Conservation (phyloP, 1,139 yeast species). For the Geotrichum klebahnii region DNA sequence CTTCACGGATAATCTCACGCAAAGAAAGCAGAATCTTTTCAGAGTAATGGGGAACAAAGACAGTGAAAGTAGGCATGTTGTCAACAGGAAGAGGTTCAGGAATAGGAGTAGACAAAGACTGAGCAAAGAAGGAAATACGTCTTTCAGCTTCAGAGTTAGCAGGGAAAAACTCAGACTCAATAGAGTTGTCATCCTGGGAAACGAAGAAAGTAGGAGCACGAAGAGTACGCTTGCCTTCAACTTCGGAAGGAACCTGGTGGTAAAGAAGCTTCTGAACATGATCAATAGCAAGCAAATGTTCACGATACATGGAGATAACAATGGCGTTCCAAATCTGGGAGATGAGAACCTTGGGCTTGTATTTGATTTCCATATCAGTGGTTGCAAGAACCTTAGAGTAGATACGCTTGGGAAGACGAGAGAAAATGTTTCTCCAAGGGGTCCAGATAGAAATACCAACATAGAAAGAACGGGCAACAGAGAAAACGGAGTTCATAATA, state of each 20-base stretch:
- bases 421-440: slow-evolving; percentile 98
- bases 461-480: slow-evolving; percentile 96
- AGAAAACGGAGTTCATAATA: slow-evolving; percentile 87
- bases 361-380: slow-evolving; percentile 97
- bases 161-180: slow-evolving; percentile 94
- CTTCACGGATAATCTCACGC: slow-evolving; percentile 97
- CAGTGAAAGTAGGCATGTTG: slow-evolving; percentile 98
- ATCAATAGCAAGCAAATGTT: slow-evolving; percentile 92
- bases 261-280: slow-evolving; percentile 95
- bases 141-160: slow-evolving; percentile 96
- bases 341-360: slow-evolving; percentile 95
- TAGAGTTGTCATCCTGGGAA: slow-evolving; percentile 93
- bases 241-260: slow-evolving; percentile 90
- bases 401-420: slow-evolving; percentile 96
- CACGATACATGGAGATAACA: slow-evolving; percentile 97
- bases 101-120: slow-evolving; percentile 94
- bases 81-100: slow-evolving; percentile 98
- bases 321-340: slow-evolving; percentile 99
- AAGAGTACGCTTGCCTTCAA: slow-evolving; percentile 95
- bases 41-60: slow-evolving; percentile 94
- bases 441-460: slow-evolving; percentile 97
- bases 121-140: slow-evolving; percentile 98
- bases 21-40: slow-evolving; percentile 92
- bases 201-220: slow-evolving; percentile 99
- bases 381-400: slow-evolving; percentile 96